Base-by-base conservation (phyloP, 306 rosid species). In the Vigna mungo region DNA sequence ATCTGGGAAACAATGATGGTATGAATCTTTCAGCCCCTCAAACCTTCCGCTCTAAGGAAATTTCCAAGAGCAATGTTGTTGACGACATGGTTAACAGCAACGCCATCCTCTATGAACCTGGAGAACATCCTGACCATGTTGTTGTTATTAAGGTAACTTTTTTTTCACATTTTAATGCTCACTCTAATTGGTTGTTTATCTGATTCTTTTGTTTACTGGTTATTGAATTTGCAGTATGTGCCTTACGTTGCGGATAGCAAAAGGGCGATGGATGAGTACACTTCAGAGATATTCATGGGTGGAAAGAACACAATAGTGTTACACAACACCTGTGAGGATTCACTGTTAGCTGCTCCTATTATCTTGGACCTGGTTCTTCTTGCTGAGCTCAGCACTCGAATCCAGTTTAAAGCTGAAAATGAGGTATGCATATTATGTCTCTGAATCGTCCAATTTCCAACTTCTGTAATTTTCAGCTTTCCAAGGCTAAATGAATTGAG, bases 11-110 rank as follows among this genome's bases (percentile, higher is more conserved):
- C 97, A 95, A 95, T 67, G 98, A 95, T 51, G 98, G 98, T 1
- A 92, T 95, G 98, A 95, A 95, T 70, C 97, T 95, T 3, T 95
- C 98, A 0, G 98, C 97, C 1, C 98, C 97, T 30, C 98, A 95
- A 80, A 95, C 98, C 21, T 95, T 95, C 90, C 83, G 98, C 36
- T 95, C 98, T 8, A 95, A 95, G 80, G 98, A 95, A 85, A 95
- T 95, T 69, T 95, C 98, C 3, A 95, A 92, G 85, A 95, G 98
- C 84, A 95, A 95, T 6, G 98, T 95, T 75, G 98, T 95, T 71
- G 98, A 95, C 39, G 98, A 95, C 65, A 95, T 95, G 97, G 98
- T 95, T 18, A 89, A 94, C 18, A 95, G 98, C 87, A 95, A 95
- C 53, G 96, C 89, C 23, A 95, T 95, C 61, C 98, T 95, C 23